Evolutionary conservation across 257 asterid genomes (phyloP), one percentile per base, ranked within the genome.

Genomic region (Penstemon barbatus): DNA sequence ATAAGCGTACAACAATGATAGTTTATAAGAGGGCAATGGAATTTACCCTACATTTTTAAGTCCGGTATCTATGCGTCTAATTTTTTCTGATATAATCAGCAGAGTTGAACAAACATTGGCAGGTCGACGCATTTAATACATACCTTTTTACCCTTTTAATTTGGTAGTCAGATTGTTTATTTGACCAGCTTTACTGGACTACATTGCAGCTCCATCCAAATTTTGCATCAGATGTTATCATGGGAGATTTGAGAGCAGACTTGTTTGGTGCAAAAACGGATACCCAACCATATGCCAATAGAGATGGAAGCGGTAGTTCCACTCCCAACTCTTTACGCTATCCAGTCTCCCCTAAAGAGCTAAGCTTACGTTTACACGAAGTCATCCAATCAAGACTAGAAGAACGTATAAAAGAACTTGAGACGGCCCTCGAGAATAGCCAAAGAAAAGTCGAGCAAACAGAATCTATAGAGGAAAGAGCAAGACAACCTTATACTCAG

Each of bases 311-410:
- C 57, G 74, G 77, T 57, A 55, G 74, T 75, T 82, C 89, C 65
- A 83, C 95, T 6, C 82, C 88, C 44, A 82, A 61, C 55, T 79
- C 86, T 19, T 75, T 67, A 40, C 80, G 79, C 63, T 86, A 88
- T 68, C 82, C 96, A 0, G 85, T 93, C 71, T 91, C 94, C 50
- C 96, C 99, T 1, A 77, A 77, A 78, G 96, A 90, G 75, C 84
- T 93, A 63, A 87, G 92, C 64, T 77, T 89, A 73, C 84, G 94
- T 37, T 77, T 93, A 66, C 96, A 93, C 55, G 89, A 89, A 86
- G 85, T 90, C 68, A 76, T 93, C 74, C 92, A 89, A 77, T 85
- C 96, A 53, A 84, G 90, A 75, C 77, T 93, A 5, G 89, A 90
- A 72, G 84, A 79, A 63, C 94, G 96, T 4, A 63, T 88, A 4